Conservation (phyloP, 2,329 filamentous ascomycete genomes). For the Arthroderma sp. region DNA sequence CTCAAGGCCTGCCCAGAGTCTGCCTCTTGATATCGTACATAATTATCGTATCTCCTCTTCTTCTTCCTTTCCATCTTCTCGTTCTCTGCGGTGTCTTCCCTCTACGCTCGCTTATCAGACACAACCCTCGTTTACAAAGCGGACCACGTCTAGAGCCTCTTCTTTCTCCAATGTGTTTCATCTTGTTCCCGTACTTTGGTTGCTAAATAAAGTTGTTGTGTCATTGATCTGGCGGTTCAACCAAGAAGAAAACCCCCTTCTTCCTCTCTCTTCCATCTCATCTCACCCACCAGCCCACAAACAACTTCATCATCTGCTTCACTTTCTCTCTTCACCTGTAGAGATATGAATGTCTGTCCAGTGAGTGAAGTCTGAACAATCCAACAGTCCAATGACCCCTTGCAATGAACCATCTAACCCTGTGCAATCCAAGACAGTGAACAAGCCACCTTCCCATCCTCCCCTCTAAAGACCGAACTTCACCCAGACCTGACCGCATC, state of each 20-base stretch:
- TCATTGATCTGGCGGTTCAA: background rate
- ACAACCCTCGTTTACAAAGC: background rate
- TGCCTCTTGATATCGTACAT: background rate
- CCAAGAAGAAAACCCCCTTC: background rate
- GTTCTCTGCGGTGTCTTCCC: background rate
- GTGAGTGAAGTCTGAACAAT: background rate
- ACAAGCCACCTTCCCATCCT: constrained; percentile 3
- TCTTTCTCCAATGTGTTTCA: background rate
- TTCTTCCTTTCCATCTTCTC: background rate
- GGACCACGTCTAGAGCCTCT: background rate
- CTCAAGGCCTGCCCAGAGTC: background rate
- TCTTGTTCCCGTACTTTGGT: background rate
- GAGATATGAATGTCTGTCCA: background rate
- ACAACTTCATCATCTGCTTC: background rate
- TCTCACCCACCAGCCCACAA: background rate
- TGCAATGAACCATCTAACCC: no score
- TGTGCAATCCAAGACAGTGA: background rate
- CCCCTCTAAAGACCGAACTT: background rate
- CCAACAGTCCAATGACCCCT: no score
- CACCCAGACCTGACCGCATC: no score
- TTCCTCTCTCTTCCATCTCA: background rate
- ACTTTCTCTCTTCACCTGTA: no score
- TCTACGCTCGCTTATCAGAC: background rate
- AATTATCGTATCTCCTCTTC: background rate
- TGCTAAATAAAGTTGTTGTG: background rate